Base-by-base conservation (phyloP, 768 basidiomycete genomes). In the Phaeolepiota aurea region DNA sequence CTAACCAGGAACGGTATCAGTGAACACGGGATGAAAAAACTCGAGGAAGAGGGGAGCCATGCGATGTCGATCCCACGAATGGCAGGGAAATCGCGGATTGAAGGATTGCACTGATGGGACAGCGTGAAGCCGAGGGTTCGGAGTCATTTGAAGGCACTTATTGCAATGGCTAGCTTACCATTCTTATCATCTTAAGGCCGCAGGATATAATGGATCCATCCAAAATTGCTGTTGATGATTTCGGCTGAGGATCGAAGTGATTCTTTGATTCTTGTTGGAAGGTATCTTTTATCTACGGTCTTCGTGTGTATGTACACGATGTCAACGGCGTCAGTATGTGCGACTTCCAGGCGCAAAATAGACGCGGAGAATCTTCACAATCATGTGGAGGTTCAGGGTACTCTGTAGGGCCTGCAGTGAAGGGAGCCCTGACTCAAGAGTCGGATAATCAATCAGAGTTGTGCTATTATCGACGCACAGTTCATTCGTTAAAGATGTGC, bases 401-500 rank as follows among this genome's bases (percentile, higher is more conserved):
- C n/a, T n/a, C n/a, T n/a, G n/a, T n/a, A n/a, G n/a, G n/a, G n/a
- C n/a, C n/a, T n/a, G n/a, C n/a, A n/a, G n/a, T n/a, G n/a, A n/a
- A n/a, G n/a, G n/a, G n/a, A n/a, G n/a, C n/a, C n/a, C n/a, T n/a
- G n/a, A n/a, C n/a, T n/a, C n/a, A n/a, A n/a, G n/a, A n/a, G n/a
- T n/a, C n/a, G n/a, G n/a, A n/a, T n/a, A n/a, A 13, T 20, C 20
- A 41, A n/a, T 32, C 30, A 23, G 28, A 30, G 44, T 32, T 31
- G 21, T 47, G 14, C 37, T 16, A 33, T 4, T 34, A 11, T 30
- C n/a, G 12, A 23, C 23, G 10, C 20, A 18, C 32, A 32, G 11
- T 19, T 47, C 45, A 58, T 43, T 63, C 61, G 5, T 46, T 58
- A 46, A 71, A 71, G 11, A 60, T 55, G 25, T 66, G 58, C 3